Evolutionary conservation across 2,329 filamentous ascomycete genomes (phyloP), one percentile per base, ranked within the genome.

Genomic region (Colletotrichum salicis): DNA sequence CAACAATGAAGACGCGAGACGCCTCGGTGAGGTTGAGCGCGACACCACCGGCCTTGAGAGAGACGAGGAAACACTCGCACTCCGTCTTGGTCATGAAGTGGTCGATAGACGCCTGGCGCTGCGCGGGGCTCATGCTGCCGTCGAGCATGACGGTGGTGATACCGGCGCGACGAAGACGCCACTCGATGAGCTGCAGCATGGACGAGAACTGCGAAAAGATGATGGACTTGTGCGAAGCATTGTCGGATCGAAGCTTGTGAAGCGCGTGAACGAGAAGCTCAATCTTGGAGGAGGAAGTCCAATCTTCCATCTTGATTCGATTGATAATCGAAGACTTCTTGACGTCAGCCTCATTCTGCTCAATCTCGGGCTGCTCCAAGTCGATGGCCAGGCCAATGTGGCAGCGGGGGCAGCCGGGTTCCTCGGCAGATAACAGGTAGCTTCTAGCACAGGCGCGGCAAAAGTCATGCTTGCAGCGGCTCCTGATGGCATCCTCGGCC

Each of bases 261-360:
- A 99, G 88, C 78, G 98, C 95, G 78, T 98, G 97, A 11, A 98
- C 93, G 6, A 99, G 89, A 80, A 97, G 91, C 84, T 99, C 96
- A 75, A 99, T 99, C 85, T 99, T 99, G 73, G 95, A 98, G 1
- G 95, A 98, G 0, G 94, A 97, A 0, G 95, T 97, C 96, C 96
- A 99, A 78, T 98, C 94, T 80, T 97, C 94, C 95, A 98, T 98
- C 82, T 96, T 94, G 84, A 99, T 98, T 67, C 96, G 93, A 81
- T 98, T 98, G 86, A 98, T 97, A 81, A 99, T 99, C 1, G 95
- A 97, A 15, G 91, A 95, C 83, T 98, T 98, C 88, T 97, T 98
- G 71, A 97, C 91, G 7, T 91, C 84, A 1, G 90, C 88, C 80
- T 96, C 93, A 73, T 98, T 94, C 81, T 98, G 95, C 82, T 97